Evolutionary conservation across 352 stramenopile genomes (phyloP), one percentile per base, ranked within the genome.

Genomic region (Phytophthora kernoviae): DNA sequence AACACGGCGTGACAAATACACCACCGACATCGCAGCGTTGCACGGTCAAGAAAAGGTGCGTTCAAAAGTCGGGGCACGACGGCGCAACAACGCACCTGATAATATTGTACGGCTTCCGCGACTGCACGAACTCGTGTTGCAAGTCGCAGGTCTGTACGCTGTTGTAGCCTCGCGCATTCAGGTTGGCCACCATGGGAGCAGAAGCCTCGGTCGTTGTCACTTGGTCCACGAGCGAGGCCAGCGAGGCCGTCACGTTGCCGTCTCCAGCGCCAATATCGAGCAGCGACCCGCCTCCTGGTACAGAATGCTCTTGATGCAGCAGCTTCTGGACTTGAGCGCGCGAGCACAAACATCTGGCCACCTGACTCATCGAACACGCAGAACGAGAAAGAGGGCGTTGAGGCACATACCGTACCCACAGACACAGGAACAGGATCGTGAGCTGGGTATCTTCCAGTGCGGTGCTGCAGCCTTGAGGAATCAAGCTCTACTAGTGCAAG

Each of bases 281-380:
- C 27, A 95, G 49, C 12, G 79, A 80, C 1, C 75, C 70, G 17
- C 43, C 32, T 46, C 22, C 47, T 43, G 21, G 36, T n/a, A 85
- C 52, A 8, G 54, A 68, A 33, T 81, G 54, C 0, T 90, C 64
- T n/a, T 65, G 75, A 39, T 70, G 70, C 22, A 93, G 62, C 17
- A 93, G 75, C n/a, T 45, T 70, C 59, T 85, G 73, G 44, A 91
- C 84, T 64, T 95, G 87, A 43, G 75, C 71, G 15, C 73, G 62
- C 0, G 84, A n/a, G 71, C 56, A 95, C 87, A 59, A 95, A 95
- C 86, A 95, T 95, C 75, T 95, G 84, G 30, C 84, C 87, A 65
- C 86, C 84, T 94, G 48, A 9, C 41, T 14, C 46, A 62, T 20
- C 26, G 26, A 48, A 47, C 30, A 54, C 8, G 24, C 1, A 37